Evolutionary conservation across 257 asterid genomes (phyloP).

Genomic region (Avicennia marina): DNA sequence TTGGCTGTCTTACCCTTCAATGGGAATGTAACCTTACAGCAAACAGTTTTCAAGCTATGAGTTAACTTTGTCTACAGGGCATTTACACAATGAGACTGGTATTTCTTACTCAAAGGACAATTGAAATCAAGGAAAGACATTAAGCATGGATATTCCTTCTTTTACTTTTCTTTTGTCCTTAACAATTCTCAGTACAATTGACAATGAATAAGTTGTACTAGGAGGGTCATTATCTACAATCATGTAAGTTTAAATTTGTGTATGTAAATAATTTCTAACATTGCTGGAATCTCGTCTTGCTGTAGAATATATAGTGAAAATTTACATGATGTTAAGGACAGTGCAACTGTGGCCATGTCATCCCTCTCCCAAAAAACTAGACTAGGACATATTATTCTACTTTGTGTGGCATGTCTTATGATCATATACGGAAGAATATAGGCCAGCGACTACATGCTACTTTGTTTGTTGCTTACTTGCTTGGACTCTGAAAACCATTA

Average conservation of each 20-base stretch:
- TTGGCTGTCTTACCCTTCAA: background rate
- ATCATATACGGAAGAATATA: background rate
- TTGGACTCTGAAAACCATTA: background rate
- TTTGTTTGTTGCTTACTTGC: background rate
- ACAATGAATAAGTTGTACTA: background rate
- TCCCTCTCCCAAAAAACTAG: background rate
- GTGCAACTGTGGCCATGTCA: background rate
- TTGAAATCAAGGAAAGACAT: background rate
- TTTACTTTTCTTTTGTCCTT: background rate
- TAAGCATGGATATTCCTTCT: background rate
- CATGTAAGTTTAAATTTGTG: background rate
- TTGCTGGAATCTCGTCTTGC: conserved; percentile 8
- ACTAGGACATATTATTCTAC: background rate
- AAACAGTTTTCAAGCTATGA: background rate
- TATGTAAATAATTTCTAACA: background rate
- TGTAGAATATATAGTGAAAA: background rate
- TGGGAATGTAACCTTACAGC: background rate
- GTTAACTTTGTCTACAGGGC: no score
- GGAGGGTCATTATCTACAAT: background rate
- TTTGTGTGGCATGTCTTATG: background rate
- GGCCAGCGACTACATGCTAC: background rate
- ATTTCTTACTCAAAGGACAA: background rate
- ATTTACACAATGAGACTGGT: background rate
- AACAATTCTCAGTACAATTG: background rate
- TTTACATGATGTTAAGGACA: background rate